These are phyloP conservation scores for Stephania yunnanensis DNA, from an alignment of 164 flowering plant genomes.

Conservation along the genomic window DNA sequence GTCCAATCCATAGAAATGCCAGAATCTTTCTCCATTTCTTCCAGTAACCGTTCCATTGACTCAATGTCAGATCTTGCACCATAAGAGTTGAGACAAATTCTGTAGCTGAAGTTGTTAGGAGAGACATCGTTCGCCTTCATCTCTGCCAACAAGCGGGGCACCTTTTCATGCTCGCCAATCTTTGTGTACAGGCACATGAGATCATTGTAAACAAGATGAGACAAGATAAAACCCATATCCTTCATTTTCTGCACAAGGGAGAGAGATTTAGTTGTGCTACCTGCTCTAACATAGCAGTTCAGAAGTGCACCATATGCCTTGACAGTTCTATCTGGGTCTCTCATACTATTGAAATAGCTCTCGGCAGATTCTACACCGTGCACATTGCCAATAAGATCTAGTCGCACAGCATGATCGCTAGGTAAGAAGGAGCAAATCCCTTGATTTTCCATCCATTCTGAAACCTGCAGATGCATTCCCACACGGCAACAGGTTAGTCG, in stretches of 20 bases:
- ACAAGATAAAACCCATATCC: slow-evolving; percentile 49
- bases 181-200: slow-evolving; percentile 63
- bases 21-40: slow-evolving; percentile 54
- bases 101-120: slow-evolving; percentile 71
- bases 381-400: slow-evolving; percentile 68
- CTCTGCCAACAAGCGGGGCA: slow-evolving; percentile 43
- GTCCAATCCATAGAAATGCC: slow-evolving; percentile 57
- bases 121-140: slow-evolving; percentile 46
- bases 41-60: slow-evolving; percentile 45
- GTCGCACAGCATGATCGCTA: slow-evolving; percentile 58
- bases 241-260: slow-evolving; percentile 58
- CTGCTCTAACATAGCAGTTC: slow-evolving; percentile 55
- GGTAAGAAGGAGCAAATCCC: slow-evolving; percentile 45
- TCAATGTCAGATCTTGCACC: slow-evolving; percentile 49
- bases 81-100: slow-evolving; percentile 61
- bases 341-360: slow-evolving; percentile 42
- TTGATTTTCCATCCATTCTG: slow-evolving; percentile 64
- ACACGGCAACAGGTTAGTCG: not conserved
- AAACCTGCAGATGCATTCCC: slow-evolving; percentile 47
- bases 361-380: slow-evolving; percentile 54
- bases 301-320: slow-evolving; percentile 78
- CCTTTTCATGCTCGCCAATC: slow-evolving; percentile 45
- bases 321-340: slow-evolving; percentile 41
- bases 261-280: slow-evolving; percentile 42
- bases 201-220: slow-evolving; percentile 48